Evolutionary conservation across 495 filamentous ascomycete genomes (phyloP).

Genomic region (Glutinoglossum americanum): DNA sequence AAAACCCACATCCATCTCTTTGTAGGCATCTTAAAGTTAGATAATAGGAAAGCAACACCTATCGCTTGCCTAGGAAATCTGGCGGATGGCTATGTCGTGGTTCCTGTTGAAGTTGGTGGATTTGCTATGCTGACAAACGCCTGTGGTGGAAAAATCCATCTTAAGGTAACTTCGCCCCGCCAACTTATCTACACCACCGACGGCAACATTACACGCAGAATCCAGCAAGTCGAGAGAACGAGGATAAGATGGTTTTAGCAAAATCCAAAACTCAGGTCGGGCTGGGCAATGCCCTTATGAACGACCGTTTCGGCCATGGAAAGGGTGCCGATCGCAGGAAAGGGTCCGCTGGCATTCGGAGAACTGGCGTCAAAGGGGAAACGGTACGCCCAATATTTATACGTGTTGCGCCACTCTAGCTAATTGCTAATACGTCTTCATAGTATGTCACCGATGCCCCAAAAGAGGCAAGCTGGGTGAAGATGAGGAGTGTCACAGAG

Average conservation of each 20-base stretch:
- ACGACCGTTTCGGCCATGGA: conserved; percentile 77
- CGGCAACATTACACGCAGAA: background rate
- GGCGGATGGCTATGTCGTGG: background rate
- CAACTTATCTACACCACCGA: background rate
- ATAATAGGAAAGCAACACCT: background rate
- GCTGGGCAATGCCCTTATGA: conserved; percentile 82
- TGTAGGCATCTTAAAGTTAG: conserved; percentile 20
- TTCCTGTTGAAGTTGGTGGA: background rate
- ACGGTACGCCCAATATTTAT: conserved; percentile 12
- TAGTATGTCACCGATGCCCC: conserved; percentile 44
- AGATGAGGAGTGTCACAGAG: conserved; percentile 97
- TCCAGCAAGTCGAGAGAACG: background rate
- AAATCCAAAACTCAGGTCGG: conserved; percentile 92
- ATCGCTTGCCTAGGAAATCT: background rate
- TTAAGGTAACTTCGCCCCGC: background rate
- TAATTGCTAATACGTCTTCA: background rate
- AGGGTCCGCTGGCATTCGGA: conserved; percentile 31
- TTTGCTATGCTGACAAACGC: background rate
- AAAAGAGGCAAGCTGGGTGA: conserved; percentile 67
- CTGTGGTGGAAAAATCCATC: background rate
- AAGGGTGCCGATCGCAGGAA: conserved; percentile 53
- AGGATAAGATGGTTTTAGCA: conserved; percentile 58
- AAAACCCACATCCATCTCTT: conserved; percentile 74
- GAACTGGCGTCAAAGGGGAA: conserved; percentile 38
- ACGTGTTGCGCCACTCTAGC: background rate